phyloP scores from a whole-genome alignment of 2,329 filamentous ascomycete genomes.

The Botryotinia narcissicola region DNA sequence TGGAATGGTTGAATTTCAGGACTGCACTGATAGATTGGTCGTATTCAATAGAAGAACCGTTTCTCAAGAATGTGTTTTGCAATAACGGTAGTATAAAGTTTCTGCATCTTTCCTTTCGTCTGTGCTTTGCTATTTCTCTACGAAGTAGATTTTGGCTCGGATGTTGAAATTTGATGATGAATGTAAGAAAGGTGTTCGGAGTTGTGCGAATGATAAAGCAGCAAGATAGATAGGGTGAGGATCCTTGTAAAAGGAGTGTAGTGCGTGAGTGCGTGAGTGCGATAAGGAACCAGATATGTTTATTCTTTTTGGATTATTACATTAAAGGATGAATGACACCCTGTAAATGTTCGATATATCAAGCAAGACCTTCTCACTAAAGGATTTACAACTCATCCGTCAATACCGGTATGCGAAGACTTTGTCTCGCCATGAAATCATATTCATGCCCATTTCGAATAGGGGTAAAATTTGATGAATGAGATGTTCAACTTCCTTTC shows the following conservation, averaged over 20 bases:
- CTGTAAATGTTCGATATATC: background rate
- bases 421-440: background rate
- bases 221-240: background rate
- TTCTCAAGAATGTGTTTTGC: background rate
- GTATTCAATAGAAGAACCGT: background rate
- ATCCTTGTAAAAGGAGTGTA: background rate
- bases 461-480: conserved; percentile 1
- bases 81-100: background rate
- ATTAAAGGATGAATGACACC: background rate
- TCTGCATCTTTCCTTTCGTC: background rate
- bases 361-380: background rate
- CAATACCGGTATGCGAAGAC: background rate
- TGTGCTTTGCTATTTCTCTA: background rate
- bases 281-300: conserved; percentile 5
- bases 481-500: background rate
- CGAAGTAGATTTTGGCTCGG: background rate
- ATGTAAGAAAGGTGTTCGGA: background rate
- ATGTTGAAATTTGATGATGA: background rate
- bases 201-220: conserved; percentile 4
- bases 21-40: background rate
- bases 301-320: background rate
- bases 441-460: background rate
- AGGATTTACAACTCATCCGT: background rate
- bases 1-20: background rate
- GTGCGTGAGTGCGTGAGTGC: background rate